Base-by-base conservation (phyloP, 108 stramenopile species). In the Cyclotella choctawhatcheeana region DNA sequence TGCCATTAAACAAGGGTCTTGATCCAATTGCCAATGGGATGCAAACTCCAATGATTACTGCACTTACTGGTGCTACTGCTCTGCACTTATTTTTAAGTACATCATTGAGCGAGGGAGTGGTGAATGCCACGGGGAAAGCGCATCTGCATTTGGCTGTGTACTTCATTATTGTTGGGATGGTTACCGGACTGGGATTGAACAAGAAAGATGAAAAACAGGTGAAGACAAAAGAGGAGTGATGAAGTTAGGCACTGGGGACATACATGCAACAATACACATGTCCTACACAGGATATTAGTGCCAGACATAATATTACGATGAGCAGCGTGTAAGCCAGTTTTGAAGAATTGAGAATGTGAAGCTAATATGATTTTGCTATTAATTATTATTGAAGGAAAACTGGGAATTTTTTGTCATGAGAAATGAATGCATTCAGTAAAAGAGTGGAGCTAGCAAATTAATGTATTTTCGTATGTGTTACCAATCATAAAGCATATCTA, bases 1-100 rank as follows among this genome's bases (percentile, higher is more conserved):
- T 96, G 47, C 96, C 96, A 6, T 51, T 94, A 58, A 89, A 76
- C 84, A 94, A 94, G 80, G 96, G 96, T 20, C 82, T 96, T 62
- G 85, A 89, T 64, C 96, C 96, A 18, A 82, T 96, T 67, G 64
- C 83, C 59, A 82, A 64, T 22, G 94, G 94, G 33, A 61, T 95
- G 64, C 73, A 79, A 35, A 80, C 89, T 67, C 88, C 88, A 61
- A 90, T 93, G 88, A 73, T 85, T 24, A 81, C 90, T 27, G 94
- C 94, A 44, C 83, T 85, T 37, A 62, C 84, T 24, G 94, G 79
- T 20, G 89, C 94, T 3, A 83, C 90, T n/a, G 78, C 82, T 59
- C 81, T 81, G 65, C 94, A 95, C 77, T 68, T 95, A 22, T 87
- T 90, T 68, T 68, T 87, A 27, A 82, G 82, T 37, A 85, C 89